These are phyloP conservation scores for Coniferiporia sulphurascens DNA, from an alignment of 1,284 basidiomycete genomes.

Conservation along the genomic window DNA sequence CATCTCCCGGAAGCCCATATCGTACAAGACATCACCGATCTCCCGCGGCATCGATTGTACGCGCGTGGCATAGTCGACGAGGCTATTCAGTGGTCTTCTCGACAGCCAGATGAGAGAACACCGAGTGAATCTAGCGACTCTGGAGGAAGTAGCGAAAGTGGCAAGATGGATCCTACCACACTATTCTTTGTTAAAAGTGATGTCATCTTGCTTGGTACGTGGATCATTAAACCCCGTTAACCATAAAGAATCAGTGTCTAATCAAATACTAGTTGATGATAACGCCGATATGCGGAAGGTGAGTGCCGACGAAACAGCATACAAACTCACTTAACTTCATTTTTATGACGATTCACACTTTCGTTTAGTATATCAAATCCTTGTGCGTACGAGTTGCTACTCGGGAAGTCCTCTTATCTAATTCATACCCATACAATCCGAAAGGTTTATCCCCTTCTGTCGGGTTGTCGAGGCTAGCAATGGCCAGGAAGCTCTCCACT, in stretches of 20 bases:
- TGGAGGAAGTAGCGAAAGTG: conserved; percentile 19
- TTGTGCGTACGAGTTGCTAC: conserved; percentile 15
- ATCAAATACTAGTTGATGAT: conserved; percentile 23
- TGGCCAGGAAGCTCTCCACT: conserved; percentile 32
- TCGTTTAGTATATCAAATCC: conserved; percentile 20
- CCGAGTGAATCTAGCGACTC: conserved; percentile 22
- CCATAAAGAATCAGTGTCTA: neutral
- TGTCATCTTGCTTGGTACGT: conserved; percentile 24
- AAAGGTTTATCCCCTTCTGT: conserved; percentile 29
- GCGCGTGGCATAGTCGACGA: conserved; percentile 28
- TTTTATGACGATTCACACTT: neutral
- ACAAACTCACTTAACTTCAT: neutral
- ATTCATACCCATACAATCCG: neutral
- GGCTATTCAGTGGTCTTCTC: conserved; percentile 24
- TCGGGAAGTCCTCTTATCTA: neutral
- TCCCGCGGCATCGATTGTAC: conserved; percentile 21
- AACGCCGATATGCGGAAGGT: conserved; percentile 26
- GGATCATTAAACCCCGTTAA: neutral
- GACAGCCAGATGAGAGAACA: conserved; percentile 17
- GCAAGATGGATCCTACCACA: conserved; percentile 19
- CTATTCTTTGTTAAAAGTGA: conserved; percentile 25
- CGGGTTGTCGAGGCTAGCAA: conserved; percentile 34
- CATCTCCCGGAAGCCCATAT: conserved; percentile 26
- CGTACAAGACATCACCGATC: conserved; percentile 18
- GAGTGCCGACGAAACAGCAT: conserved; percentile 24